phyloP scores from a whole-genome alignment of 441 rosid genomes.

The Gossypium davidsonii region DNA sequence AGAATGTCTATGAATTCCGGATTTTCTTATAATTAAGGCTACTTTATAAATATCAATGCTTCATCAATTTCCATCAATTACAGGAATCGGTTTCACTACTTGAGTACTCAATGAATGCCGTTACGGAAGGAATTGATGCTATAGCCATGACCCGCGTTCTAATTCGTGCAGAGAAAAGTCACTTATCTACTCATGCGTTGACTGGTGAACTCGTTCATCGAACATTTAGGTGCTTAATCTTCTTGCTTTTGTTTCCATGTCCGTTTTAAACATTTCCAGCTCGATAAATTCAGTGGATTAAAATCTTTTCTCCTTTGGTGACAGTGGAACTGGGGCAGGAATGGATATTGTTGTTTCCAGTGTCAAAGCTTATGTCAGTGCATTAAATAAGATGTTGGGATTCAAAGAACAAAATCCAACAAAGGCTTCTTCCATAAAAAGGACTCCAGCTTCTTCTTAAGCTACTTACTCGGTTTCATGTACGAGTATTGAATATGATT shows the following conservation, averaged over 20 bases:
- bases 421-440: slow-evolving; percentile 25
- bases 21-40: neutral
- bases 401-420: slow-evolving; percentile 32
- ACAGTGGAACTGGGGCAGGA: slow-evolving; percentile 79
- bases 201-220: slow-evolving; percentile 51
- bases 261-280: neutral
- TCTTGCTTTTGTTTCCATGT: neutral
- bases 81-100: slow-evolving; percentile 70
- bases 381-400: slow-evolving; percentile 78
- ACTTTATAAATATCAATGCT: neutral
- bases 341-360: slow-evolving; percentile 92
- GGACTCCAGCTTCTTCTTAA: slow-evolving; percentile 38
- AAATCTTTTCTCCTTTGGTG: neutral
- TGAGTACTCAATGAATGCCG: slow-evolving; percentile 77
- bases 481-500: neutral
- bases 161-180: slow-evolving; percentile 50
- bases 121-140: slow-evolving; percentile 91
- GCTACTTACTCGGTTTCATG: neutral
- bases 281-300: neutral
- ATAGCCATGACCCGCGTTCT: slow-evolving; percentile 88
- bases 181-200: slow-evolving; percentile 41
- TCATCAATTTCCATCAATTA: neutral
- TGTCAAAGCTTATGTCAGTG: slow-evolving; percentile 79
- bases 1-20: neutral
- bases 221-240: slow-evolving; percentile 50